Evolutionary conservation across 305 asterid genomes (phyloP).

Genomic region (Fraxinus baroniana): DNA sequence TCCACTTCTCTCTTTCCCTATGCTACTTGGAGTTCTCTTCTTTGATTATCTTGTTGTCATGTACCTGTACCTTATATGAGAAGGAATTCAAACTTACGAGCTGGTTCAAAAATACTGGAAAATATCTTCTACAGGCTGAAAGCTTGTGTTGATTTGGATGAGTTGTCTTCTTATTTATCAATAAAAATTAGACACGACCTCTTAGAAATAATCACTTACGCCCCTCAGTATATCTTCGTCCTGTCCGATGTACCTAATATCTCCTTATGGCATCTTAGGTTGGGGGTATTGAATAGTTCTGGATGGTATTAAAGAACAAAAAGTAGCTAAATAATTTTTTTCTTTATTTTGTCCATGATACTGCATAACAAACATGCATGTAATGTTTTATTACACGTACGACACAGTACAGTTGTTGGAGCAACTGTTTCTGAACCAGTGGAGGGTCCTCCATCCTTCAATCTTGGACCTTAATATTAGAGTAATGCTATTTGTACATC

Average conservation of each 20-base stretch:
- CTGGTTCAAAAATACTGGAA: background rate
- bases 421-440: background rate
- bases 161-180: background rate
- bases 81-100: background rate
- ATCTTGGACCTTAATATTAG: background rate
- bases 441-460: background rate
- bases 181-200: background rate
- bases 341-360: background rate
- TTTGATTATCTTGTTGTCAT: background rate
- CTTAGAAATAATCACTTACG: background rate
- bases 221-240: background rate
- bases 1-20: conserved; percentile 14
- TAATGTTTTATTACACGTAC: background rate
- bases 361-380: background rate
- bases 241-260: background rate
- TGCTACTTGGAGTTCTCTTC: background rate
- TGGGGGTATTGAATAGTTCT: background rate
- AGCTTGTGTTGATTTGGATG: background rate
- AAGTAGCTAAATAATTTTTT: background rate
- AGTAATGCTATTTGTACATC: no score
- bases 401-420: background rate
- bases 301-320: background rate
- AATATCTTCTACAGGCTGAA: background rate
- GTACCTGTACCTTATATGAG: background rate
- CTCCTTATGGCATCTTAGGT: background rate